These are phyloP conservation scores for Telopea speciosissima DNA, from an alignment of 177 flowering plant genomes.

Conservation along the genomic window DNA sequence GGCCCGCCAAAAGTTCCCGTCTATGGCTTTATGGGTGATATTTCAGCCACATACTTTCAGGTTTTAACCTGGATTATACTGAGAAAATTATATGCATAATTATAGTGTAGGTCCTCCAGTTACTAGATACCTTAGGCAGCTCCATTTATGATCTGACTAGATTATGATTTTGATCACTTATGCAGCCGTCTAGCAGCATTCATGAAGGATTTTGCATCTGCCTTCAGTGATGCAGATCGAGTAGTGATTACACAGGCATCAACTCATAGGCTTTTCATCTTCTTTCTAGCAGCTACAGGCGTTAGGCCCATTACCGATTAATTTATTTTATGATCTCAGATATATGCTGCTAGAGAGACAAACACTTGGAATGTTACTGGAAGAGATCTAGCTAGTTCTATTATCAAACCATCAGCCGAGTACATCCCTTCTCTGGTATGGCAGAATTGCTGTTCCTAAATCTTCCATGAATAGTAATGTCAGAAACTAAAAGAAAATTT, in stretches of 20 bases:
- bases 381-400: slow-evolving; percentile 31
- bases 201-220: slow-evolving; percentile 36
- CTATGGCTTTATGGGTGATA: slow-evolving; percentile 28
- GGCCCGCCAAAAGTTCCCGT: slow-evolving; percentile 35
- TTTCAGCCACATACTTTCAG: slow-evolving; percentile 53
- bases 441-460: background rate
- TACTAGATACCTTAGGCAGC: background rate
- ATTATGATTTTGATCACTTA: background rate
- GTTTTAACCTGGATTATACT: slow-evolving; percentile 14
- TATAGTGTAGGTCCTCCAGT: too few species aligned
- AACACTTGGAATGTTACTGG: slow-evolving; percentile 32
- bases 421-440: slow-evolving; percentile 39
- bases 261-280: background rate
- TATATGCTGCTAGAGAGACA: slow-evolving; percentile 43
- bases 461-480: background rate
- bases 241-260: slow-evolving; percentile 34
- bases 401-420: slow-evolving; percentile 30
- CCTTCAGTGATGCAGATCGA: slow-evolving; percentile 35
- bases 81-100: background rate
- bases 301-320: background rate
- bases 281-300: background rate
- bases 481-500: background rate
- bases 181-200: slow-evolving; percentile 44
- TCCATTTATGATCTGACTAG: background rate
- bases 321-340: slow-evolving; percentile 19